Evolutionary conservation across 768 basidiomycete species (phyloP), one percentile per base, ranked within the genome.

Genomic region (Lyophyllum semitale): DNA sequence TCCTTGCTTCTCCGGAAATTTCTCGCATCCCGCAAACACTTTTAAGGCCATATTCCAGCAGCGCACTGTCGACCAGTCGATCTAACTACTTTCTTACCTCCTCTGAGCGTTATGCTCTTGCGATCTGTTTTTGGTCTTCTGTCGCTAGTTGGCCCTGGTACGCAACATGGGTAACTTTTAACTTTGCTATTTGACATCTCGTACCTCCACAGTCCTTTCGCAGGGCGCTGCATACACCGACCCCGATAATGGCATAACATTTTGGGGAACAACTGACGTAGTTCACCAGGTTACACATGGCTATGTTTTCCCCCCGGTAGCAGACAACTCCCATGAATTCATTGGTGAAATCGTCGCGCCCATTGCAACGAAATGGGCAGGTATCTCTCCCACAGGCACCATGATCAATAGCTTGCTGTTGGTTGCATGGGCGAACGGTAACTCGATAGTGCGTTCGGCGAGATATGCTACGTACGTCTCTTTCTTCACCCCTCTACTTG

Each of bases 281-380:
- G 77, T 68, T 2, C 76, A 77, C 57, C 52, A 62, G 11, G 75
- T 81, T 5, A 74, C 71, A 32, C 75, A 78, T 59, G 83, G 83
- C 53, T 78, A 78, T 55, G 69, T 80, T 32, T 82, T 86, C 60
- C 84, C 84, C 25, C 79, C 79, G 18, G 63, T 78, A 15, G 72
- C 69, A 12, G 53, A 69, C 25, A 69, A 73, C 25, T 66, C 78
- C 20, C 72, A 70, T 15, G 85, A 87, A 59, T 86, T 85, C 63
- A 83, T 87, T 59, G 85, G 80, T 47, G 82, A 84, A 66, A 80
- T 86, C 43, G 77, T 84, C 23, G 79, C 82, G 8, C 84, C 85
- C 8, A 69, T 83, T 35, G 73, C 61, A 6, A 75, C 75, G n/a
- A 63, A 75, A 71, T 87, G 84, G 84, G 76, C 76, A 17, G 85